phyloP scores from a whole-genome alignment of 352 stramenopile species.

The Globisporangium parvum region DNA sequence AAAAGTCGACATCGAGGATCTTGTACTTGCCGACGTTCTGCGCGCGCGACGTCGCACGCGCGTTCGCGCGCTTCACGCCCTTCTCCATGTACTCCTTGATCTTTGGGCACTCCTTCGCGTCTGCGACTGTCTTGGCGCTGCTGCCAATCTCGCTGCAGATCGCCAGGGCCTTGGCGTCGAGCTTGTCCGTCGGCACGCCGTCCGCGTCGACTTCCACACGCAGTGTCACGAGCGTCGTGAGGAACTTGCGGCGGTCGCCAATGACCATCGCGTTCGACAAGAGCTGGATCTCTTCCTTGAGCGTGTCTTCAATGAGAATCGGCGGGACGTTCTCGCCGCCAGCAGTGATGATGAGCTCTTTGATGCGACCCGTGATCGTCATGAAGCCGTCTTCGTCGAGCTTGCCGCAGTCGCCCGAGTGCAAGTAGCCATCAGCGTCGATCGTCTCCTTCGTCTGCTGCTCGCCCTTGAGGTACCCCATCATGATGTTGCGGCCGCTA shows the following conservation, averaged over 20 bases:
- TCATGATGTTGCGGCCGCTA: constrained; percentile 84
- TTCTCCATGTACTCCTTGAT: constrained; percentile 67
- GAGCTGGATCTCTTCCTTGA: constrained; percentile 85
- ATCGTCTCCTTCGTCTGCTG: constrained; percentile 85
- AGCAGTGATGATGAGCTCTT: constrained; percentile 95
- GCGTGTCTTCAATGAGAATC: constrained; percentile 87
- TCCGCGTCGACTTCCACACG: constrained; percentile 73
- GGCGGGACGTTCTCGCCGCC: constrained; percentile 94
- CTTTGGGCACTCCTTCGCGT: constrained; percentile 71
- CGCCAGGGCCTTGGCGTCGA: constrained; percentile 60
- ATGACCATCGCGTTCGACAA: constrained; percentile 92
- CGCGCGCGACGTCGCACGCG: constrained; percentile 64
- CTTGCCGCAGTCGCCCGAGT: constrained; percentile 91
- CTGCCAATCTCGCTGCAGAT: constrained; percentile 62
- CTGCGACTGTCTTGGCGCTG: constrained; percentile 54
- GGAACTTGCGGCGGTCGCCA: constrained; percentile 91
- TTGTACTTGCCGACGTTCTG: constrained; percentile 86
- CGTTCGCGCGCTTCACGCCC: constrained; percentile 77
- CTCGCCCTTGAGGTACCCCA: constrained; percentile 84
- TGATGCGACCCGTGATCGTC: constrained; percentile 94
- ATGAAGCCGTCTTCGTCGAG: constrained; percentile 92
- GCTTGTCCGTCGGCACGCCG: constrained; percentile 74
- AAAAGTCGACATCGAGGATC: constrained; percentile 89
- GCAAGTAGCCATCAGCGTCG: constrained; percentile 90
- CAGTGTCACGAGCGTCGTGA: constrained; percentile 86